Base-by-base conservation (phyloP, 1,284 basidiomycete genomes). In the Fomitopsis schrenkii region DNA sequence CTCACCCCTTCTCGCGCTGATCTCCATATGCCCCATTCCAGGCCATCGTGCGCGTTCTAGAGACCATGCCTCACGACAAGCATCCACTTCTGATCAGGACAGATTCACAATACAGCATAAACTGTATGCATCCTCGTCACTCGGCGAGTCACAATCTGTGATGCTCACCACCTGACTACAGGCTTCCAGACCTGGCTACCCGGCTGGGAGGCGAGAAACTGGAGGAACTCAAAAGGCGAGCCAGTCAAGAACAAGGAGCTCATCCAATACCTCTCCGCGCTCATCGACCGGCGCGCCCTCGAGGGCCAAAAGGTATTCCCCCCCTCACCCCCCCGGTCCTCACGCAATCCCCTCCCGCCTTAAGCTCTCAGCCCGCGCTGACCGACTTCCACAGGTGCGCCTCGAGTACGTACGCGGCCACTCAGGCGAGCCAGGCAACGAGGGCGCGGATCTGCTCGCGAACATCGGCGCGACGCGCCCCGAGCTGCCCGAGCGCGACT, bases 21-120 rank as follows among this genome's bases (percentile, higher is more conserved):
- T 8, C 17, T 4, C 42, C n/a, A 12, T 45, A 19, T 19, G n/a
- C n/a, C 2, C 19, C 8, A 3, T 28, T 28, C 22, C 66, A 93
- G 90, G 93, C 91, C 3, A 90, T 95, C 64, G 76, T 88, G 17
- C 86, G 90, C 12, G 80, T 87, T 19, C 77, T 95, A 5, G 88
- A 94, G 71, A 83, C 82, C 0, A 79, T 85, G 0, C 87, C 88
- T 0, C 70, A 67, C n/a, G 76, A 76, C 8, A 79, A 77, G 22
- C 77, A 76, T 19, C 81, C 85, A 0, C 72, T 93, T 0, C 63
- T 86, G 50, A 91, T 95, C 68, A 86, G 86, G 68, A 86, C 90
- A 0, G 93, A 94, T 72, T 94, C 91, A 1, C 72, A 81, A 52
- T 95, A 94, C 70, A 86, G 84, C 14, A 91, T 92, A 12, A 76